Evolutionary conservation across 192 early-diverging fungal genomes (phyloP), one percentile per base, ranked within the genome.

Genomic region (Lunasporangiospora selenospora): DNA sequence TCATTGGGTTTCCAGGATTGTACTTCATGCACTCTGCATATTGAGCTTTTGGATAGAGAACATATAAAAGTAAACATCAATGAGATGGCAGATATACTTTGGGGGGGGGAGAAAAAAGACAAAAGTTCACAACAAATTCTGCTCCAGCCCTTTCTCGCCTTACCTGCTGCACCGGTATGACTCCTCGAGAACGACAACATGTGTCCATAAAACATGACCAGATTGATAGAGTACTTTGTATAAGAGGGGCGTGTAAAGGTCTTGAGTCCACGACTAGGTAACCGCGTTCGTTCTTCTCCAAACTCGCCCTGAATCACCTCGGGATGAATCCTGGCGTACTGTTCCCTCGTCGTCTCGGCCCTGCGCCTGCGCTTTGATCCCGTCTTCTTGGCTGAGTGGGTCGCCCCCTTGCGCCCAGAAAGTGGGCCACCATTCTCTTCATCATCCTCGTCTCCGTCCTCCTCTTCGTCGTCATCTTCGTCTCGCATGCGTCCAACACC

Each of bases 1-100:
- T 81, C 32, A 94, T 42, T 1, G 90, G 88, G 58, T 92, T 90
- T 0, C 77, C 55, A n/a, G 91, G 92, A 3, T 46, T 50, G 18
- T 87, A 27, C n/a, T 16, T 66, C 56, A 80, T 80, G 83, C 12
- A 92, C 80, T 50, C 86, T 75, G 29, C 82, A 51, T 62, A 89
- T 87, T 65, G 82, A 71, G 24, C 77, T 83, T 81, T 37, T 13
- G 9, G 29, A 46, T 2, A 13, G 21, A 13, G 38, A 0, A n/a
- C 1, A 16, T 6, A 7, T 1, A n/a, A 27, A 61, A 11, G 43
- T 36, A 6, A 44, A 11, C 27, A 40, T 31, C 37, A 64, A 4
- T 21, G 24, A 23, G 7, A 33, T 8, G 42, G 9, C n/a, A n/a
- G n/a, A n/a, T n/a, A n/a, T n/a, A n/a, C n/a, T n/a, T n/a, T n/a